Base-by-base conservation (phyloP, 2,329 filamentous ascomycete genomes). In the Ramularia collo-cygni region DNA sequence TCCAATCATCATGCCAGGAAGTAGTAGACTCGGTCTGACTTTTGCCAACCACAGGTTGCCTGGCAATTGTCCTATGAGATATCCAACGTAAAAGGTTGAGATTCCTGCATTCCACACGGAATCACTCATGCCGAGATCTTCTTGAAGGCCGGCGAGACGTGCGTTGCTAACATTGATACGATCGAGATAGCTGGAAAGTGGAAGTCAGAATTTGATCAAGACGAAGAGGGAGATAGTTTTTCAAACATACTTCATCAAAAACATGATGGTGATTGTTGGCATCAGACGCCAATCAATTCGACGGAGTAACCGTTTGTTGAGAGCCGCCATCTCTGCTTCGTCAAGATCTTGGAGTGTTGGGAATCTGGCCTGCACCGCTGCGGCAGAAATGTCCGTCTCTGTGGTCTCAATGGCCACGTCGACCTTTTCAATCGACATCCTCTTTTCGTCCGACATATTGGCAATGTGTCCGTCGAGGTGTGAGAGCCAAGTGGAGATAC, bases 11-110 rank as follows among this genome's bases (percentile, higher is more conserved):
- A 65, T 65, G 4, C 41, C 43, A 2, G 65, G 65, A 1, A 67
- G 50, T 18, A 65, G 50, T 18, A 56, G 41, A 8, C 60, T 54
- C 1, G 64, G 64, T 29, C 60, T 58, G 0, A 56, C 50, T 40
- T 62, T 64, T 19, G 68, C 67, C 37, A 72, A 59, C 38, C 67
- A 62, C 18, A 72, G 53, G 46, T 71, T 71, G 14, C 65, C 68
- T 0, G 68, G 69, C 1, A 71, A 58, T 40, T 71, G 68, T 5
- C 66, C 61, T 3, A 46, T 30, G 13, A 51, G 37, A 13, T 65
- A 70, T 3, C 67, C 67, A 3, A 71, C 64, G 31, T 70, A 70
- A 47, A 64, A 71, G 39, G 62, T 56, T 30, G 59, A 70, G 24
- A 66, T 70, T 9, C 56, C 68, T 19, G 59, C 48, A 5, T 56